These are phyloP conservation scores for Xylaria cubensis DNA, from an alignment of 495 filamentous ascomycete genomes.

Conservation along the genomic window DNA sequence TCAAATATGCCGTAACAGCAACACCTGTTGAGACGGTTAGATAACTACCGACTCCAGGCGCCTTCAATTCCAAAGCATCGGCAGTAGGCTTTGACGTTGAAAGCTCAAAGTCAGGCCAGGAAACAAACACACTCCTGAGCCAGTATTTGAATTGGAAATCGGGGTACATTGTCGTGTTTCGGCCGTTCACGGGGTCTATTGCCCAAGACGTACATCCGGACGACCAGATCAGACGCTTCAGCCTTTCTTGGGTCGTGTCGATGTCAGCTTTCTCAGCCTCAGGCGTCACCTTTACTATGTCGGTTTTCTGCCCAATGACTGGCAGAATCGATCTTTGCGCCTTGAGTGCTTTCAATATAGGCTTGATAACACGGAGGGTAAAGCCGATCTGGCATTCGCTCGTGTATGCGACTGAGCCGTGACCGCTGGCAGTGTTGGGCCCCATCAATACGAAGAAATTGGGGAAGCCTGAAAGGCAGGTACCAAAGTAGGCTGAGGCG, in stretches of 20 bases:
- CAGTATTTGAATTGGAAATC: conserved; percentile 48
- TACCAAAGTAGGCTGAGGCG: conserved; percentile 67
- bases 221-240: conserved; percentile 53
- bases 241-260: conserved; percentile 45
- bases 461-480: conserved; percentile 69
- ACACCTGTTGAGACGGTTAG: conserved; percentile 3
- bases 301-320: conserved; percentile 10
- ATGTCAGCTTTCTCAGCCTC: conserved; percentile 55
- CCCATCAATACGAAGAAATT: conserved; percentile 75
- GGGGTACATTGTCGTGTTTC: conserved; percentile 59
- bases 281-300: conserved; percentile 39
- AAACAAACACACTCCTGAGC: conserved; percentile 45
- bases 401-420: conserved; percentile 65
- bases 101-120: conserved; percentile 42
- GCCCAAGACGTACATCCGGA: conserved; percentile 48
- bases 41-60: conserved; percentile 11
- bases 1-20: conserved; percentile 17
- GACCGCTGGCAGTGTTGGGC: conserved; percentile 69
- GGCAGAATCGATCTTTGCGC: conserved; percentile 45
- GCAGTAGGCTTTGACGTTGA: conserved; percentile 15
- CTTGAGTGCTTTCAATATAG: conserved; percentile 53
- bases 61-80: conserved; percentile 6
- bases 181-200: conserved; percentile 38
- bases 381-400: conserved; percentile 66
- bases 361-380: conserved; percentile 58